Evolutionary conservation across 2,329 filamentous ascomycete genomes (phyloP), one percentile per base, ranked within the genome.

Genomic region (Xylariaceae sp.): DNA sequence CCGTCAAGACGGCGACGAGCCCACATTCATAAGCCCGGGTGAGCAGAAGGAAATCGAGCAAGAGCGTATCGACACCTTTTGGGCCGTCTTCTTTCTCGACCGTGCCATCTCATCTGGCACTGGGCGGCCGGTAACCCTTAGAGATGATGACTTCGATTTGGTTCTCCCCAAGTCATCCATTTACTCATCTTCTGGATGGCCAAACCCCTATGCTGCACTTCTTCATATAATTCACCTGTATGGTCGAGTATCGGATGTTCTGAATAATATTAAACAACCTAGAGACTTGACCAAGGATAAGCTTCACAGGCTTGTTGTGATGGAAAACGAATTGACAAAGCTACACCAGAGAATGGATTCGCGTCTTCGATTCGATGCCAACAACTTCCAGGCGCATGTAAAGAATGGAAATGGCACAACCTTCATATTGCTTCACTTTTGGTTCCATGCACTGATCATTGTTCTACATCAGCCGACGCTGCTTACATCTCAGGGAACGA

Each of bases 41-140:
- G 86, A 87, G 67, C 85, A 83, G 72, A 82, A 77, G 62, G 88
- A 84, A 66, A 83, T 90, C 3, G 91, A 96, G 66, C 86, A 92
- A 61, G 92, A 96, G 69, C 85, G 91, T 14, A 87, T 92, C 39
- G 91, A 96, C 67, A 94, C 92, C 0, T 92, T 96, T 64, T 96
- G 92, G 92, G 88, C 91, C 3, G 89, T 96, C 9, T 96, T 96
- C 72, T 88, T 96, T 63, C 82, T 96, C 1, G 92, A 96, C 67
- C 83, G 92, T 17, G 88, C 94, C 60, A 94, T 96, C 23, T 96
- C 92, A 0, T 94, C 90, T 0, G 92, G 92, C 0, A 95, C 91
- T 0, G 92, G 92, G 8, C 82, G 92, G 14, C 89, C 91, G 0
- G 92, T 94, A 9, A 96, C 91, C 0, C 81, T 96, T 26, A 86